Evolutionary conservation across 352 stramenopile species (phyloP).

Genomic region (Vaucheria bursata): DNA sequence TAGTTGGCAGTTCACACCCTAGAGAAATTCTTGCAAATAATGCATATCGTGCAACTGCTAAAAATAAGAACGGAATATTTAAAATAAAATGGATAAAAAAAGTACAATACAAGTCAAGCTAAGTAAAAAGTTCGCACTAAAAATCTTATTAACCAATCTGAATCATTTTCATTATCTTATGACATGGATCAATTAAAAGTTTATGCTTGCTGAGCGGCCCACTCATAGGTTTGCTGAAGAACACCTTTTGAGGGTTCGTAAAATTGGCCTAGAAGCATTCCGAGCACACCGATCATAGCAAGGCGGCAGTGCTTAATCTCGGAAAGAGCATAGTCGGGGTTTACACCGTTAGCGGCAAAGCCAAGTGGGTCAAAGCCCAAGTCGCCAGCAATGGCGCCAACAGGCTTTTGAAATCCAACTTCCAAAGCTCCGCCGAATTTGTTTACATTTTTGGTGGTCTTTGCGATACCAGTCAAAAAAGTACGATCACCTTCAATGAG

Average conservation of each 20-base stretch:
- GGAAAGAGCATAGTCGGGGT: constrained; percentile 48
- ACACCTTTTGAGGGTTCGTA: constrained; percentile 43
- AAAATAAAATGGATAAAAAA: no score
- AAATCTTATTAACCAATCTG: no score
- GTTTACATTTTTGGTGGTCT: constrained; percentile 36
- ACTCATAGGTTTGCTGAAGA: constrained; percentile 48
- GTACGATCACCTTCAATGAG: constrained; percentile 14
- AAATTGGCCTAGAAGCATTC: constrained; percentile 48
- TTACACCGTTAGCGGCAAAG: constrained; percentile 40
- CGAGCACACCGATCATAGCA: constrained; percentile 46
- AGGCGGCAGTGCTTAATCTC: constrained; percentile 50
- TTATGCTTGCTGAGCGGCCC: constrained; percentile 45
- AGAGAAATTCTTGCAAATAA: no score
- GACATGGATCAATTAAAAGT: no score
- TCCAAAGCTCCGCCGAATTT: constrained; percentile 20
- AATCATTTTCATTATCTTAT: no score
- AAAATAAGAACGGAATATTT: no score
- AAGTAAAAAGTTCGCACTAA: no score
- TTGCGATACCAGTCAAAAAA: constrained; percentile 42
- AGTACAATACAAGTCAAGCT: no score
- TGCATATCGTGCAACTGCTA: no score
- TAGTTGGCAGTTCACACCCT: no score
- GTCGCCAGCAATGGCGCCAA: constrained; percentile 29
- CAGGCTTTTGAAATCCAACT: constrained; percentile 21
- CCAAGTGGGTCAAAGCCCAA: constrained; percentile 49